A percentile compares a stretch with the other conserved stretches of the same genome.
These are phyloP conservation scores for Hypoxylon fragiforme DNA, from an alignment of 495 filamentous ascomycete genomes.

Conservation along the genomic window DNA sequence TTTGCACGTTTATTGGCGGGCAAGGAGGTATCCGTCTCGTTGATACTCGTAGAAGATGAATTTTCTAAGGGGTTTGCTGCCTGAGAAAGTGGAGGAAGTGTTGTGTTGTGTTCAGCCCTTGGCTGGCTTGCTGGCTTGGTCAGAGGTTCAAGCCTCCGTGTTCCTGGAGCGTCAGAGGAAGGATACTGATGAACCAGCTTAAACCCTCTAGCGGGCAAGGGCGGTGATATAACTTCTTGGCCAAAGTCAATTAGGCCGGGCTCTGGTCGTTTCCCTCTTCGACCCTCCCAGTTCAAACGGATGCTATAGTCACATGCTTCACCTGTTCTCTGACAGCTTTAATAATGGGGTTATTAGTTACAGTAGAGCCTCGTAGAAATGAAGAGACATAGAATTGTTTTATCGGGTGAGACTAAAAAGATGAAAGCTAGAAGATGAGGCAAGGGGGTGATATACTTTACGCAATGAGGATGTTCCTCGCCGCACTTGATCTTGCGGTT, in stretches of 20 bases:
- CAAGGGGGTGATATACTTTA: slow-evolving; percentile 51
- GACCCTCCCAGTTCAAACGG: slow-evolving; percentile 80
- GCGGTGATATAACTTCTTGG: slow-evolving; percentile 44
- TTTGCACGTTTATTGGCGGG: slow-evolving; percentile 33
- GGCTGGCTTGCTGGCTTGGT: slow-evolving; percentile 24
- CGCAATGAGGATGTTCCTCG: slow-evolving; percentile 77
- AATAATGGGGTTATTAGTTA: slow-evolving; percentile 22
- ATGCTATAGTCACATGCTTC: slow-evolving; percentile 87
- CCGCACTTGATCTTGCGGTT: slow-evolving; percentile 86
- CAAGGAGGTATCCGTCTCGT: slow-evolving; percentile 18
- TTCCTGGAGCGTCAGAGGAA: slow-evolving; percentile 42
- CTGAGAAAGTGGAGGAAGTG: slow-evolving; percentile 15
- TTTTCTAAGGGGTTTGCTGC: slow-evolving; percentile 19
- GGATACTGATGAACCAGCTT: slow-evolving; percentile 47
- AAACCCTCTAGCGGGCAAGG: slow-evolving; percentile 49
- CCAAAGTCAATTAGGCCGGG: slow-evolving; percentile 36
- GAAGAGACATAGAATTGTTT: not conserved
- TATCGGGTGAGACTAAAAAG: not conserved
- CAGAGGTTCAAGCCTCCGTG: slow-evolving; percentile 40
- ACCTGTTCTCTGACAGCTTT: slow-evolving; percentile 68
- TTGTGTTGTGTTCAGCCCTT: slow-evolving; percentile 21
- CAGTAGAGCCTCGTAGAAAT: not conserved
- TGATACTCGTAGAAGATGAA: slow-evolving; percentile 14
- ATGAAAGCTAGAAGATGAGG: slow-evolving; percentile 1
- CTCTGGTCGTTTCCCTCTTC: slow-evolving; percentile 56